phyloP scores from a whole-genome alignment of 352 stramenopile genomes.

The Plasmopara muralis region DNA sequence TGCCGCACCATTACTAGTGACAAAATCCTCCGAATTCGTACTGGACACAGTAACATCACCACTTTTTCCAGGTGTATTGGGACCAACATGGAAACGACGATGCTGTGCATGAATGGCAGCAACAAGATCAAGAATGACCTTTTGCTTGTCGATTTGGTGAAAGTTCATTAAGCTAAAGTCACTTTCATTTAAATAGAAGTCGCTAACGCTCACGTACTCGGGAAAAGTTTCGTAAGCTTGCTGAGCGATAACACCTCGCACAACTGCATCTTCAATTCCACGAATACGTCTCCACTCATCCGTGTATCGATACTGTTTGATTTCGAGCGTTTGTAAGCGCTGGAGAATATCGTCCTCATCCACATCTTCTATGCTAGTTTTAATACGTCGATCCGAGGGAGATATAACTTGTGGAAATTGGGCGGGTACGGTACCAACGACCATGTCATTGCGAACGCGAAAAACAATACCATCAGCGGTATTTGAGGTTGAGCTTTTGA shows the following conservation, averaged over 20 bases:
- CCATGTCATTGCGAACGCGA: slow-evolving; percentile 33
- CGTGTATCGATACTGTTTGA: slow-evolving; percentile 88
- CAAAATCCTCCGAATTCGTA: slow-evolving; percentile 20
- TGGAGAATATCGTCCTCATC: slow-evolving; percentile 86
- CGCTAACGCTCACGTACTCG: slow-evolving; percentile 74
- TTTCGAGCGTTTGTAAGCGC: slow-evolving; percentile 72
- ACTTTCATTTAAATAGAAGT: slow-evolving; percentile 67
- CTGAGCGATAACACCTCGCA: slow-evolving; percentile 81
- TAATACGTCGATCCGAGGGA: slow-evolving; percentile 89
- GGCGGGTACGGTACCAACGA: slow-evolving; percentile 57
- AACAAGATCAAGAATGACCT: slow-evolving; percentile 78
- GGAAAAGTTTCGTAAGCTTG: slow-evolving; percentile 76
- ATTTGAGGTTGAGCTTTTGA: slow-evolving; percentile 20
- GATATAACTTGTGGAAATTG: slow-evolving; percentile 85
- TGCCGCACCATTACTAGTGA: slow-evolving; percentile 11
- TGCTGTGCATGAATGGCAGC: slow-evolving; percentile 69
- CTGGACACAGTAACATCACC: slow-evolving; percentile 32
- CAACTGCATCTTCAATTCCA: slow-evolving; percentile 55
- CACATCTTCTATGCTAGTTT: slow-evolving; percentile 82
- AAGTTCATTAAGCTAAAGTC: slow-evolving; percentile 75
- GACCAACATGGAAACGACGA: slow-evolving; percentile 27
- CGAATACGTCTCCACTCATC: slow-evolving; percentile 82
- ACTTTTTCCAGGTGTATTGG: slow-evolving; percentile 23
- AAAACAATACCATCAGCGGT: slow-evolving; percentile 31
- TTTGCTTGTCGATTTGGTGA: slow-evolving; percentile 86